A percentile compares a stretch with the other conserved stretches of the same genome.
Conservation (phyloP, 306 rosid species). For the Vigna angularis region DNA sequence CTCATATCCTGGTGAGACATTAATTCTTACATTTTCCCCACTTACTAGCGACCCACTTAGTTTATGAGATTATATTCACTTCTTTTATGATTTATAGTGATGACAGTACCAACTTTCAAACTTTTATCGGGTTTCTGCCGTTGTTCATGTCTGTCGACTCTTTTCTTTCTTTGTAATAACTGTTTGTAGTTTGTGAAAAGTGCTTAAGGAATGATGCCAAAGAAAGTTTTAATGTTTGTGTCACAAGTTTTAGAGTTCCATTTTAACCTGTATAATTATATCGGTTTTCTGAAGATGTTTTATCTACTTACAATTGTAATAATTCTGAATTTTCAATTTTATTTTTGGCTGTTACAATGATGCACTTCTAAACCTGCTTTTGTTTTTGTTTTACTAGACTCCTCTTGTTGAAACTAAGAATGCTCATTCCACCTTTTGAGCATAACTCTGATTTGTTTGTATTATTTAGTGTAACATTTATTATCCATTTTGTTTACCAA, state of each 20-base stretch:
- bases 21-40: neutral
- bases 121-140: neutral
- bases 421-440: neutral
- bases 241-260: neutral
- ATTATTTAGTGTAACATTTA: neutral
- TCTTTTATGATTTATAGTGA: neutral
- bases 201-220: constrained; percentile 9
- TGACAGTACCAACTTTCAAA: neutral
- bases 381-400: neutral
- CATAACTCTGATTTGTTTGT: neutral
- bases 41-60: neutral
- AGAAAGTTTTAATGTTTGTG: neutral
- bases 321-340: neutral
- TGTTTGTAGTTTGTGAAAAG: neutral
- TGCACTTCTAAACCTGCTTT: neutral
- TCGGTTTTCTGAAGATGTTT: neutral
- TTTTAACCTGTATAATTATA: neutral
- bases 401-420: neutral
- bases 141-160: neutral
- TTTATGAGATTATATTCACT: constrained; percentile 9
- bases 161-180: neutral
- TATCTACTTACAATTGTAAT: neutral
- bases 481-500: constrained; percentile 3
- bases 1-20: constrained; percentile 25
- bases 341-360: neutral